Base-by-base conservation (phyloP, 768 basidiomycete species). In the Leccinum subtestaceum region DNA sequence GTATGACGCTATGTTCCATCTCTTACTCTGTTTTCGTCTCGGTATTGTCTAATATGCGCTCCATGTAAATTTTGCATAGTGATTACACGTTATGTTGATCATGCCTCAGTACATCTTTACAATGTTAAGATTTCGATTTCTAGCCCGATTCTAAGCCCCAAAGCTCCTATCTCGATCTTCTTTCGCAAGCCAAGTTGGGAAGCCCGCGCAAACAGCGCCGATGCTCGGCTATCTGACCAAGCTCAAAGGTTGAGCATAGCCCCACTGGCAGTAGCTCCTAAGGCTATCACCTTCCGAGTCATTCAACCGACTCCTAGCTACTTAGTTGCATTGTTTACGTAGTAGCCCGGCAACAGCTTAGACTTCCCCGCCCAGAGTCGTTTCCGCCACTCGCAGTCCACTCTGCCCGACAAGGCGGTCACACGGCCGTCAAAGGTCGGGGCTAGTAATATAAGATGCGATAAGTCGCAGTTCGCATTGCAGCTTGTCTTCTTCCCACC, bases 401-500 rank as follows among this genome's bases (percentile, higher is more conserved):
- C 31, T 52, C 12, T 34, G 32, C 19, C 3, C 51, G 17, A 15
- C 19, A 19, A 17, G 13, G 32, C n/a, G 11, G 19, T 52, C 51
- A 52, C 51, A 52, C 51, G 51, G 31, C 47, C 31, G 29, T 50
- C 21, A 38, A 13, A 23, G 40, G 40, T 43, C 56, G 34, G 23
- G n/a, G 55, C 17, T 40, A 17, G 31, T 32, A 32, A 17, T 57
- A 60, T 65, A 61, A 63, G 57, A 52, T 51, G 46, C 45, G 15
- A 19, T 25, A 21, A 45, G 17, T 29, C 27, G 59, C 54, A 3
- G 4, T 31, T 27, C 7, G n/a, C 32, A n/a, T 40, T 40, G 38
- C 21, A 5, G 13, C 59, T 64, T 65, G 8, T 52, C 56, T 52
- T 55, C 45, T 40, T 59, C 46, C 61, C 54, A 62, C 58, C 59